Evolutionary conservation across 805 yeast species (phyloP), one percentile per base, ranked within the genome.

Genomic region (Candida michaelii): DNA sequence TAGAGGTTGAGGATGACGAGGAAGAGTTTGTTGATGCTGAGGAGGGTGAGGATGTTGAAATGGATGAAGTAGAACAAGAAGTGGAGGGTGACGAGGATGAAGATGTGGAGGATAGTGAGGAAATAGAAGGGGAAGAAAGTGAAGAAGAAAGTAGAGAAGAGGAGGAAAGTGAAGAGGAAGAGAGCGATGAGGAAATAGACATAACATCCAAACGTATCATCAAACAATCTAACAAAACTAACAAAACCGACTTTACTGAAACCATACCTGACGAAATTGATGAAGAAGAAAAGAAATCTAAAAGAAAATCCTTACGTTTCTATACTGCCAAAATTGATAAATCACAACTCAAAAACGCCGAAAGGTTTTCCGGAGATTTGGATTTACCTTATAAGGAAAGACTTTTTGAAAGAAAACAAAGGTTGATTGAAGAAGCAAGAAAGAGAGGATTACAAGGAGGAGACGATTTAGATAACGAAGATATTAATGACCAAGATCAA

Each of bases 291-390:
- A 91, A 90, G 69, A 79, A 76, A 45, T 77, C 82, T 15, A 81
- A 95, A 54, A 85, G 83, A 71, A 80, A 79, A 58, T 77, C 95
- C 2, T 77, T 93, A 55, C 82, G 98, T 47, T 93, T 93, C 80
- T 93, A 93, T 74, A 93, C 99, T 1, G 87, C 98, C 45, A 90
- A 91, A 65, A 90, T 93, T 63, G 97, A 89, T 62, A 95, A 90
- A 66, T 83, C 83, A 40, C 82, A 76, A 19, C 72, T 73, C 52
- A 84, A 83, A 62, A 77, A 77, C 46, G 45, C 40, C 25, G 63
- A 60, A 13, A 50, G 51, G 19, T 53, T 42, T 44, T 83, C 82
- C 36, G 99, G 98, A 54, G 99, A 91, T 62, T 76, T 77, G 48
- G 99, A 91, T 65, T 68, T 91, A 45, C 97, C 98, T 13, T 91